phyloP scores from a whole-genome alignment of 441 rosid species.

The Populus hybrid region DNA sequence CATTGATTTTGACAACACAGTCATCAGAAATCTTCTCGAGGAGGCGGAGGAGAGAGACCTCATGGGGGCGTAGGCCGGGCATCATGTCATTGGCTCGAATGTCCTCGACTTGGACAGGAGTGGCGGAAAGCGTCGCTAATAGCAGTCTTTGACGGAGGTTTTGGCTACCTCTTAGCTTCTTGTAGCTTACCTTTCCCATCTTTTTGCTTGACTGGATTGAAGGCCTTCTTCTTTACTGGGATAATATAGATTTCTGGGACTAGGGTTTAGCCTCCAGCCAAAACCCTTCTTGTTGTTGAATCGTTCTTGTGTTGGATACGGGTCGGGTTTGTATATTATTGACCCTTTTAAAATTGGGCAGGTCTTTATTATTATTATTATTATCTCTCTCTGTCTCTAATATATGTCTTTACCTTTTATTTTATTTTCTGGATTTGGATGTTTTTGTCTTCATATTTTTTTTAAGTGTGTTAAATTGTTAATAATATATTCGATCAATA shows the following conservation, averaged over 20 bases:
- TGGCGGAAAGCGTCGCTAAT: slow-evolving; percentile 62
- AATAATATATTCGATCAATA: no score
- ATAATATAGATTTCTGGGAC: not conserved
- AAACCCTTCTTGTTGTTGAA: not conserved
- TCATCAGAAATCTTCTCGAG: slow-evolving; percentile 68
- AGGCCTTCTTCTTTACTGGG: not conserved
- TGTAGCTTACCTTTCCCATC: slow-evolving; percentile 68
- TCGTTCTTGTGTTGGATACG: not conserved
- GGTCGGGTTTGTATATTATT: not conserved
- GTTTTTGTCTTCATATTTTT: no score
- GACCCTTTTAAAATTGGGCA: no score
- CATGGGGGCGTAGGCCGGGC: slow-evolving; percentile 77
- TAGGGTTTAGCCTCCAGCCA: not conserved
- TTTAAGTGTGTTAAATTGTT: no score
- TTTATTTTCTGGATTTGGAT: no score
- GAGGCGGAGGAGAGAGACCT: slow-evolving; percentile 79
- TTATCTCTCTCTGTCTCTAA: no score
- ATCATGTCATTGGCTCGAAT: slow-evolving; percentile 60
- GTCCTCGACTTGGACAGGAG: slow-evolving; percentile 55
- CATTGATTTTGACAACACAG: slow-evolving; percentile 60
- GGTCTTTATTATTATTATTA: no score
- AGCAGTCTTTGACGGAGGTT: slow-evolving; percentile 70
- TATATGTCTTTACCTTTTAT: no score
- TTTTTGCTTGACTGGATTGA: not conserved
- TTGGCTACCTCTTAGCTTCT: slow-evolving; percentile 62